Evolutionary conservation across 2,329 filamentous ascomycete species (phyloP).

Genomic region (Alternaria gaisen): DNA sequence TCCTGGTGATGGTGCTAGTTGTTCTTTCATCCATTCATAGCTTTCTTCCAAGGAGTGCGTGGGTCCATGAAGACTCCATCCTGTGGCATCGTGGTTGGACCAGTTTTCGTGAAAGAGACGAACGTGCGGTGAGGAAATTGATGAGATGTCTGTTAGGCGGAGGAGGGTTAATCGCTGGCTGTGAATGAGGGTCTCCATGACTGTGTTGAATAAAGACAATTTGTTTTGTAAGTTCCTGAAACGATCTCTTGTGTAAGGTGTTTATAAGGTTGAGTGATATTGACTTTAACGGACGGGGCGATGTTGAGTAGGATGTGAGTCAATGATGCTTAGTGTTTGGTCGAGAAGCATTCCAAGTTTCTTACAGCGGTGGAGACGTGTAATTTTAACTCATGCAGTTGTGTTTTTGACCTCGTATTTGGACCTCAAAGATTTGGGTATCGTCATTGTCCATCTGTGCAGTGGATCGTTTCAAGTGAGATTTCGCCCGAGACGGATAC

Average conservation of each 20-base stretch:
- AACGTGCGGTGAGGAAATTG: conserved; percentile 24
- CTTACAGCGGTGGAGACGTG: neutral
- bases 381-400: neutral
- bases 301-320: neutral
- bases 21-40: conserved; percentile 30
- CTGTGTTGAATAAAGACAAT: neutral
- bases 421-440: neutral
- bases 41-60: conserved; percentile 28
- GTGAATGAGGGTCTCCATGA: conserved; percentile 10
- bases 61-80: conserved; percentile 38
- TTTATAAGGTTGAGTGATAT: neutral
- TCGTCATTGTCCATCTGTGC: neutral
- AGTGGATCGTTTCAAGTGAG: neutral
- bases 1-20: conserved; percentile 2
- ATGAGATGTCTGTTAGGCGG: conserved; percentile 28
- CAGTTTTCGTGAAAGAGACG: conserved; percentile 42
- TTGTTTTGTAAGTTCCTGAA: neutral
- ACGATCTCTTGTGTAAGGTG: neutral
- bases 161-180: conserved; percentile 37
- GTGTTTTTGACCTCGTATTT: neutral
- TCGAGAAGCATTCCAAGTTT: neutral
- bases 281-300: neutral
- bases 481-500: neutral
- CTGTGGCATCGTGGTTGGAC: conserved; percentile 31
- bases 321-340: neutral